A percentile compares a stretch with the other conserved stretches of the same genome.
Conservation (phyloP, 2,329 filamentous ascomycete genomes). For the Fusarium sp. region DNA sequence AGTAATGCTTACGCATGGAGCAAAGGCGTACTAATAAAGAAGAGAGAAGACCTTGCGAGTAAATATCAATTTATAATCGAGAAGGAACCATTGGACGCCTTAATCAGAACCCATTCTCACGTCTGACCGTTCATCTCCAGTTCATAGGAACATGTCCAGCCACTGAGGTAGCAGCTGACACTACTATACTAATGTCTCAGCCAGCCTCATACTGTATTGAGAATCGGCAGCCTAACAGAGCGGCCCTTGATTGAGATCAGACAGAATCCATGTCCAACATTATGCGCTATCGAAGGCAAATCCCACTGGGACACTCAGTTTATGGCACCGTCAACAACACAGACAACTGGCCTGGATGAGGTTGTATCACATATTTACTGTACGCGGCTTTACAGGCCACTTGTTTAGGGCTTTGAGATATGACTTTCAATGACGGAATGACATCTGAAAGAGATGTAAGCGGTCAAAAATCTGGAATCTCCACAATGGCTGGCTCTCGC, state of each 20-base stretch:
- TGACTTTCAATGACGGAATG: neutral
- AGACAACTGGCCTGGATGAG: neutral
- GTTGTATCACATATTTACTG: neutral
- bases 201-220: neutral
- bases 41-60: neutral
- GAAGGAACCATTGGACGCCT: neutral
- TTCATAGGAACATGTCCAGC: neutral
- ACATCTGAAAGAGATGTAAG: neutral
- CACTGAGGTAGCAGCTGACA: neutral
- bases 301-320: neutral
- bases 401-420: neutral
- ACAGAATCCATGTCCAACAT: neutral
- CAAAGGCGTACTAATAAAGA: neutral
- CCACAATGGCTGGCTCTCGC: neutral
- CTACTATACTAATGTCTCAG: neutral
- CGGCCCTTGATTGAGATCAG: neutral
- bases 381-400: neutral
- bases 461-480: neutral
- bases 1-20: neutral
- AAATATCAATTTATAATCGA: neutral
- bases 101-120: neutral
- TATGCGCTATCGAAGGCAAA: neutral
- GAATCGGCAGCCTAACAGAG: neutral
- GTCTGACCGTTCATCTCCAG: neutral
- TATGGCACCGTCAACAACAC: neutral